phyloP scores from a whole-genome alignment of 169 alveolate genomes.

The Cyclospora cayetanensis region DNA sequence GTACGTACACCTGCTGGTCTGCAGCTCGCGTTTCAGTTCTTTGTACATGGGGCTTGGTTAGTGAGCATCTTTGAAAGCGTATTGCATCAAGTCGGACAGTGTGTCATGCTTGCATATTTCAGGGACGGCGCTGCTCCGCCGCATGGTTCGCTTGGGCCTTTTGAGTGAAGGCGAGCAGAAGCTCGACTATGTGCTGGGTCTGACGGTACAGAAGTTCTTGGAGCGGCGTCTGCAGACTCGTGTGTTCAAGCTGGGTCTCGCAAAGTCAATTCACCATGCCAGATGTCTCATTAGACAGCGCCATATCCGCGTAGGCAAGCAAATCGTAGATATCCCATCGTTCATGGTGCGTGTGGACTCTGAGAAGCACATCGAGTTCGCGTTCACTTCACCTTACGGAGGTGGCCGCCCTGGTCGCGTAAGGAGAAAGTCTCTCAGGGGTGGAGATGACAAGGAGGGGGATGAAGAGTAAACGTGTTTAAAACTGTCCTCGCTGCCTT shows the following conservation, averaged over 20 bases:
- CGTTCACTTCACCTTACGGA: slow-evolving; percentile 95
- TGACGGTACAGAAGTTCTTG: slow-evolving; percentile 97
- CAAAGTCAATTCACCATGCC: slow-evolving; percentile 99
- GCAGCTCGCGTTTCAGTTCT: background rate
- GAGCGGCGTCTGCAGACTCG: slow-evolving; percentile 99
- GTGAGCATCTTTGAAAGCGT: background rate
- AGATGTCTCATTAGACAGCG: slow-evolving; percentile 98
- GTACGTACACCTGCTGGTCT: slow-evolving; percentile 64
- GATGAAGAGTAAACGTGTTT: slow-evolving; percentile 70
- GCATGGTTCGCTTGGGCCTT: slow-evolving; percentile 99
- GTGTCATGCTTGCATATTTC: background rate
- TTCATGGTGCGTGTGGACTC: slow-evolving; percentile 99
- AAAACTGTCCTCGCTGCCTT: too few relatives aligned
- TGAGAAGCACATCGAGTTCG: slow-evolving; percentile 97
- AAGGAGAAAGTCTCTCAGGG: slow-evolving; percentile 87
- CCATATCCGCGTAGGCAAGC: slow-evolving; percentile 99
- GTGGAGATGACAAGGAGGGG: slow-evolving; percentile 63
- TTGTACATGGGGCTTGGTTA: background rate
- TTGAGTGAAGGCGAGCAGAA: slow-evolving; percentile 96
- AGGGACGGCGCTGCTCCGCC: slow-evolving; percentile 98
- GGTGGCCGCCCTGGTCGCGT: slow-evolving; percentile 98
- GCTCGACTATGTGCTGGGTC: slow-evolving; percentile 98
- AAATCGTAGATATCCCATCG: slow-evolving; percentile 98
- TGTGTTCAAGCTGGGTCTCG: slow-evolving; percentile 96
- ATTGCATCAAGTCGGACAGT: background rate